Evolutionary conservation across 1,139 yeast species (phyloP), one percentile per base, ranked within the genome.

Genomic region (Sugiyamaella sp.): DNA sequence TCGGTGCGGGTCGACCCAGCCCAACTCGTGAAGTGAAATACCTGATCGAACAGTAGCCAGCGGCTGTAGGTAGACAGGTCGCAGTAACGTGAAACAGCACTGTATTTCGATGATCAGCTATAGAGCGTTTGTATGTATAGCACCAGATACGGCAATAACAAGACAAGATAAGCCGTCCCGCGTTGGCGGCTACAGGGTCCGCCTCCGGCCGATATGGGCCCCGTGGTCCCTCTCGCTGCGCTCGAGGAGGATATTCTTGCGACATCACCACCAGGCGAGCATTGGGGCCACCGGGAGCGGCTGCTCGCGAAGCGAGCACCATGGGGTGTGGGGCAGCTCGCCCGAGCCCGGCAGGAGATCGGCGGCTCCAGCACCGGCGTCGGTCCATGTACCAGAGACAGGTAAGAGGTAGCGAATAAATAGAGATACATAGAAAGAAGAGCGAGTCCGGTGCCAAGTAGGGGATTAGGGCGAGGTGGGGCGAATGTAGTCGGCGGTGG

Each of bases 81-180:
- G 22, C n/a, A 20, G n/a, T 27, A 38, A 38, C 42, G 42, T 38
- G 42, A 40, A 40, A n/a, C 25, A 17, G n/a, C 17, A 21, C 32
- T 40, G 6, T 43, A 27, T 43, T 19, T 37, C 19, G 38, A 29
- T 43, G 27, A 9, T 19, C 32, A 19, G 21, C n/a, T n/a, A 32
- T 16, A 14, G 6, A 10, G 14, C 38, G 20, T 43, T 27, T 42
- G 37, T 43, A 29, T 43, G 38, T 20, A 43, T 43, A 43, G 38
- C 29, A 20, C 46, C 38, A 25, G 46, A 27, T 43, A 43, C 27
- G 46, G 46, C 32, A 32, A 43, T 43, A 43, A 32, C 46, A 29
- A 22, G 33, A 22, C 14, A 40, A 29, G 46, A 43, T 43, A 43
- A 32, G 25, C 14, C 6, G 12, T 27, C 6, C 44, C 44, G 44